Evolutionary conservation across 2,329 filamentous ascomycete species (phyloP), one percentile per base, ranked within the genome.

Genomic region (Neofusicoccum laricinum): DNA sequence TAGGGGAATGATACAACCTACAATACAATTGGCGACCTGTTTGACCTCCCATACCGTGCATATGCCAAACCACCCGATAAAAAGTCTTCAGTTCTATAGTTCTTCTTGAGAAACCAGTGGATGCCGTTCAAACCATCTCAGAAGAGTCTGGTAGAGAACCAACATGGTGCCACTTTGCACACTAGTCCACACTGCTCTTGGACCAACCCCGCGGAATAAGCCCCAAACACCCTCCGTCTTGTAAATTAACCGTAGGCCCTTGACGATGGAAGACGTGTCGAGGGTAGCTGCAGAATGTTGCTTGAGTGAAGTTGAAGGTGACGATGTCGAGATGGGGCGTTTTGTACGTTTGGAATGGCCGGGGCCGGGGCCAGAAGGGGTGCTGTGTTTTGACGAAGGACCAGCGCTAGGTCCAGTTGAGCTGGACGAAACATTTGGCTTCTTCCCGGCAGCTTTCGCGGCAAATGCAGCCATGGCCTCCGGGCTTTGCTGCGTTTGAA

Each of bases 81-180:
- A 32, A 55, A 21, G 19, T 12, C 19, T 41, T 43, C 36, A 51
- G 43, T 11, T 63, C 59, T 63, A 63, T 41, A 51, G 1, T n/a
- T 53, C n/a, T 32, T 53, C 14, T 30, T 30, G 32, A 43, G 10
- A 12, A 53, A 77, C 72, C 25, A 81, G 71, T 15, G 79, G 78
- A 70, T 82, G 79, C n/a, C 78, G 69, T 65, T 93, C 90, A 69
- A 98, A 84, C 77, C 89, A 87, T 71, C 90, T 88, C 73, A 98
- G 79, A 64, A 98, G 82, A 66, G 89, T 90, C 80, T 98, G 94
- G 77, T 98, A 98, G 76, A 97, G 82, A 70, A 98, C 93, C 74
- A 98, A 82, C 94, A 98, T 98, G 69, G 92, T 96, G 46, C 93
- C 91, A 73, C 91, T 97, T 81, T 99, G 95, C 65, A 98, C 92